Evolutionary conservation across 2,329 filamentous ascomycete genomes (phyloP).

Genomic region (Penicillium expansum): DNA sequence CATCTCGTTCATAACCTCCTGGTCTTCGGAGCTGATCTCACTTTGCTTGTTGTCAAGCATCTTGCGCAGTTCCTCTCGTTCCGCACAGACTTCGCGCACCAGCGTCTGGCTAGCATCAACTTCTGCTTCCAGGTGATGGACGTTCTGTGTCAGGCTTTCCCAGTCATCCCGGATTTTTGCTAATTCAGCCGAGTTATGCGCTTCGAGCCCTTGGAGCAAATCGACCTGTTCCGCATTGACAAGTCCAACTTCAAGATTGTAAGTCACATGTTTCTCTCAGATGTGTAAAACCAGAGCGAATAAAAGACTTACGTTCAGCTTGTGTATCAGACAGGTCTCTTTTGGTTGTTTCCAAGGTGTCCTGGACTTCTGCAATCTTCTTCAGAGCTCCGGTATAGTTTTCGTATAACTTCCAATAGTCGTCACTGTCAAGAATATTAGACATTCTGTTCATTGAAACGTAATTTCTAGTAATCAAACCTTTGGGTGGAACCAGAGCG

Average conservation of each 20-base stretch:
- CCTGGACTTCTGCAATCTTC: conserved; percentile 41
- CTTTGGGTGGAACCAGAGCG: conserved; percentile 38
- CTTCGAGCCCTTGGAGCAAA: conserved; percentile 38
- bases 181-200: conserved; percentile 35
- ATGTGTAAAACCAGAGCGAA: background rate
- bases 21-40: conserved; percentile 41
- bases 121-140: conserved; percentile 41
- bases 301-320: conserved; percentile 33
- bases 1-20: conserved; percentile 42
- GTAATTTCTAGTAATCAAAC: conserved; percentile 19
- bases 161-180: conserved; percentile 36
- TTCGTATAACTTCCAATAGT: conserved; percentile 44
- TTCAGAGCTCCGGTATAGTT: conserved; percentile 37
- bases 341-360: conserved; percentile 35
- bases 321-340: conserved; percentile 39
- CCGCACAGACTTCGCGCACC: conserved; percentile 38
- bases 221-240: conserved; percentile 40
- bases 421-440: conserved; percentile 32
- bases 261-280: conserved; percentile 13
- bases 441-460: background rate
- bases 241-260: conserved; percentile 32
- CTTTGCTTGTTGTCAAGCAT: conserved; percentile 40
- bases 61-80: conserved; percentile 41
- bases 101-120: conserved; percentile 39
- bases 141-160: conserved; percentile 33